Evolutionary conservation across 129 eudicot genomes (phyloP).

Genomic region (sunflower (Helianthus annuus)): HanXRQr2.0-SUNRISE NC_035442.2:94567137-94567636

Average conservation of each 20-base stretch:
- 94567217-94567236: neutral
- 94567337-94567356: too few species aligned
- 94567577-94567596: too few species aligned
- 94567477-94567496: neutral
- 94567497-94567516: too few species aligned
- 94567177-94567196: constrained; percentile 12
- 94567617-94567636: too few species aligned
- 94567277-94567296: neutral
- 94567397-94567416: too few species aligned
- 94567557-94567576: too few species aligned
- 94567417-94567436: constrained; percentile 64
- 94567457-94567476: constrained; percentile 31
- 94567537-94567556: too few species aligned
- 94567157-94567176: constrained; percentile 38
- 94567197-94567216: neutral
- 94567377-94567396: too few species aligned
- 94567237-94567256: constrained; percentile 2
- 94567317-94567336: neutral
- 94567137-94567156: constrained; percentile 59
- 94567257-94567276: constrained; percentile 2
- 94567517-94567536: too few species aligned
- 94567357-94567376: too few species aligned
- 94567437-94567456: constrained; percentile 57
- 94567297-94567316: neutral
- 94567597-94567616: too few species aligned